Base-by-base conservation (phyloP, 192 early-diverging fungal species). In the Chytriomyces sp. region DNA sequence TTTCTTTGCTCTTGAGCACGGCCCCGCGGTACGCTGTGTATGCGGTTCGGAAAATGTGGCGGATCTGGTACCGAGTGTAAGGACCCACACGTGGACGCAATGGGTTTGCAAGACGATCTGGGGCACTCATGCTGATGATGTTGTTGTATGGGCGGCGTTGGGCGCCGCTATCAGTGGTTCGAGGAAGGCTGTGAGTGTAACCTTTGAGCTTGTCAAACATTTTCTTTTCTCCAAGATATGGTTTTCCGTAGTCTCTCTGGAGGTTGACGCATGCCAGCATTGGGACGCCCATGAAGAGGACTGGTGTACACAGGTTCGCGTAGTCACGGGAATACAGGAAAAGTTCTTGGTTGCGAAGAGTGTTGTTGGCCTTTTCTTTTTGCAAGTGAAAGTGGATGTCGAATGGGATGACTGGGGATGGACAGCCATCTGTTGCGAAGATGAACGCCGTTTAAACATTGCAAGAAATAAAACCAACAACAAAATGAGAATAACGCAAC, bases 11-110 rank as follows among this genome's bases (percentile, higher is more conserved):
- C 48, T 76, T 77, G 6, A 77, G 48, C 2, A 74, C 72, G 10
- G 79, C 79, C 7, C 79, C 79, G 4, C 68, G 69, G 46, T 77
- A 80, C 11, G 75, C 79, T 10, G 79, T 80, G 62, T 77, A 76
- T 5, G 79, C 79, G 8, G 79, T 80, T 10, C 74, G 46, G 46
- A 80, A 77, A 53, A 80, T 70, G 20, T 63, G 67, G 9, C 75
- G 74, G 35, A 80, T 35, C 45, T 80, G 70, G 45, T 77, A 70
- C 10, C 77, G 67, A 9, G 63, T 63, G 70, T 79, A 79, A 0
- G 70, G 74, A 0, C 76, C 76, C 1, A 45, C 35, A 6, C 49
- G 44, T 10, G 79, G 76, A 7, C 69, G 20, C 18, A 76, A 45
- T 18, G 79, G 79, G 67, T 80, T 80, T 4, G 79, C 74, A 47